Evolutionary conservation across 352 stramenopile genomes (phyloP).

Genomic region (Aphanomyces invadans): DNA sequence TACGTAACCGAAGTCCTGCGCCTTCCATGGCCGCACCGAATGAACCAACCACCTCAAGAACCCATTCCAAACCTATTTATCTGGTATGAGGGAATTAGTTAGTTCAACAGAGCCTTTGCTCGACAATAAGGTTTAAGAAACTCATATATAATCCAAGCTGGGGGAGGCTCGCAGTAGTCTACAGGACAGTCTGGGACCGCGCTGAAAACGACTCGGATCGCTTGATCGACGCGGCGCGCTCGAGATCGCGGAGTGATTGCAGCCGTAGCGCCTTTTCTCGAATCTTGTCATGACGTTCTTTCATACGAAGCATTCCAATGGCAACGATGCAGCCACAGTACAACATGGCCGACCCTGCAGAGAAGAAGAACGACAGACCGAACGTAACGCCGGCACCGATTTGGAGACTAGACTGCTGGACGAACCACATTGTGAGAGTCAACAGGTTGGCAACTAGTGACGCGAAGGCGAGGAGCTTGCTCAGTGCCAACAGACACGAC

Average conservation of each 20-base stretch:
- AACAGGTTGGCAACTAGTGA: constrained; percentile 17
- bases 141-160: too few relatives aligned
- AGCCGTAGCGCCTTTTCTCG: background rate
- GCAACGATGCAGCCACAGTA: constrained; percentile 4
- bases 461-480: constrained; percentile 21
- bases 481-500: constrained; percentile 14
- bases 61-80: too few relatives aligned
- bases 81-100: too few relatives aligned
- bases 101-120: too few relatives aligned
- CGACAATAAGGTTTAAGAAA: too few relatives aligned
- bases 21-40: too few relatives aligned
- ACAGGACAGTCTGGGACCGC: background rate
- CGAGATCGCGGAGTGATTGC: constrained; percentile 3
- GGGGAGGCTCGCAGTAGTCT: too few relatives aligned
- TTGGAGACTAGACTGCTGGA: constrained; percentile 11
- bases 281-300: constrained; percentile 15
- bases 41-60: too few relatives aligned
- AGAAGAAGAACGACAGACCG: constrained; percentile 8
- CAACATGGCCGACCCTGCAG: background rate
- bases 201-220: background rate
- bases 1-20: too few relatives aligned
- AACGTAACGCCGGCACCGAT: background rate
- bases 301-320: constrained; percentile 22
- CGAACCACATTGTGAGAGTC: constrained; percentile 18
- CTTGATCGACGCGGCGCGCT: background rate